Evolutionary conservation across 495 filamentous ascomycete genomes (phyloP).

Genomic region (Recurvomyces mirabilis): DNA sequence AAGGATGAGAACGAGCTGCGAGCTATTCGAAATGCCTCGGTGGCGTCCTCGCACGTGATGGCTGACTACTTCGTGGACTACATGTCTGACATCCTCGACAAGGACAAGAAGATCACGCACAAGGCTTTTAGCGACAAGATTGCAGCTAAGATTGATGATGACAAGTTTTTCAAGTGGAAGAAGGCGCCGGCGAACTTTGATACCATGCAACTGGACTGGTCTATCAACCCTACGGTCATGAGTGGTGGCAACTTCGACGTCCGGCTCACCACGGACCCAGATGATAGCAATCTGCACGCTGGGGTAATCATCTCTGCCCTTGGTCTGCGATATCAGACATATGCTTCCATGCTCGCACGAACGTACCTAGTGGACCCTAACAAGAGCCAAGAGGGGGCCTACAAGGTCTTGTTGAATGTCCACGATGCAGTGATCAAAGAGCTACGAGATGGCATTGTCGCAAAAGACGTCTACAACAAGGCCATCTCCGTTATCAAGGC

Average conservation of each 20-base stretch:
- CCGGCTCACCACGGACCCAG: constrained; percentile 58
- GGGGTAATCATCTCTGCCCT: constrained; percentile 87
- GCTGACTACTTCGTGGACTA: constrained; percentile 92
- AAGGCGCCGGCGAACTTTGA: constrained; percentile 84
- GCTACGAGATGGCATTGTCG: constrained; percentile 72
- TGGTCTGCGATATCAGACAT: constrained; percentile 87
- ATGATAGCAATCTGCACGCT: constrained; percentile 76
- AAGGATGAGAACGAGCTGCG: constrained; percentile 96
- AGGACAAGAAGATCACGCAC: constrained; percentile 93
- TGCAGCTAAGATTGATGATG: constrained; percentile 78
- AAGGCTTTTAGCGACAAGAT: constrained; percentile 71
- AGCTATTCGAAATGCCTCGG: constrained; percentile 81
- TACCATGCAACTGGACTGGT: constrained; percentile 85
- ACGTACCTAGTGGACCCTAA: constrained; percentile 96
- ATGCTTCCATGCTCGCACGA: constrained; percentile 77
- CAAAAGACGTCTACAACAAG: constrained; percentile 87
- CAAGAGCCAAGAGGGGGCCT: constrained; percentile 85
- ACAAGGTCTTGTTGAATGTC: constrained; percentile 77
- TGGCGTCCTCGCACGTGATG: constrained; percentile 84
- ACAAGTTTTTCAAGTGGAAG: constrained; percentile 80
- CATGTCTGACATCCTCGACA: constrained; percentile 89
- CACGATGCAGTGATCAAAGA: constrained; percentile 82
- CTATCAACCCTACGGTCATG: constrained; percentile 79
- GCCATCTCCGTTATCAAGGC: constrained; percentile 63
- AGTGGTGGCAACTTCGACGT: constrained; percentile 94